Evolutionary conservation across 1,139 yeast species (phyloP).

Genomic region (Debaryomyces robertsiae): DNA sequence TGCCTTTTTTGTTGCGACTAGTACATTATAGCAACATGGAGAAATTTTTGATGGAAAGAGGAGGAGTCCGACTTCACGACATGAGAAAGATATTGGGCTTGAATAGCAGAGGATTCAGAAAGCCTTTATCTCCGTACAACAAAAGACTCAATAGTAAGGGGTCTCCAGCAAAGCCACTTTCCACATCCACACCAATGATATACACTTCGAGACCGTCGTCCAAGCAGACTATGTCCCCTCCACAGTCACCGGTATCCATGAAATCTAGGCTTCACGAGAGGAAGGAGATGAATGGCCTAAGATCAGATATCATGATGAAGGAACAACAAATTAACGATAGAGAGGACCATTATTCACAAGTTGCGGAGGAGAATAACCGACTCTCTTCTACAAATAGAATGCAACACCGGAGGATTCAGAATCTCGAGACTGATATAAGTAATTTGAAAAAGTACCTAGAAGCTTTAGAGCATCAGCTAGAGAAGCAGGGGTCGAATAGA

Average conservation of each 20-base stretch:
- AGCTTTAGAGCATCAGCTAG: constrained; percentile 24
- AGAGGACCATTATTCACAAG: constrained; percentile 12
- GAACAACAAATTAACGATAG: constrained; percentile 21
- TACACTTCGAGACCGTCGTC: constrained; percentile 5
- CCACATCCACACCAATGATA: constrained; percentile 12
- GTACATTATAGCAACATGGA: constrained; percentile 27
- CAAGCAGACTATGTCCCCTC: constrained; percentile 8
- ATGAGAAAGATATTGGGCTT: constrained; percentile 12
- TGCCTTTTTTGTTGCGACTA: constrained; percentile 32
- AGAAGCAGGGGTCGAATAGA: constrained; percentile 1
- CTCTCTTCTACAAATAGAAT: constrained; percentile 13
- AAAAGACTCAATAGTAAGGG: not conserved
- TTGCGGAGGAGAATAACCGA: constrained; percentile 16
- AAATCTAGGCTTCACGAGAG: constrained; percentile 3
- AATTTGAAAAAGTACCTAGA: constrained; percentile 24
- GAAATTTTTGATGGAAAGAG: constrained; percentile 28
- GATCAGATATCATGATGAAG: constrained; percentile 10
- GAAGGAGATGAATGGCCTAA: constrained; percentile 11
- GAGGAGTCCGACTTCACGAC: constrained; percentile 21
- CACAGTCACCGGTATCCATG: constrained; percentile 6
- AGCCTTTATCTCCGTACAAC: constrained; percentile 10
- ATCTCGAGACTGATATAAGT: constrained; percentile 23
- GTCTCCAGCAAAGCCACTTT: constrained; percentile 9
- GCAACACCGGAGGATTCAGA: constrained; percentile 17
- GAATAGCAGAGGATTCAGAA: constrained; percentile 7